Evolutionary conservation across 768 basidiomycete species (phyloP), one percentile per base, ranked within the genome.

Genomic region (Mycena filopes): DNA sequence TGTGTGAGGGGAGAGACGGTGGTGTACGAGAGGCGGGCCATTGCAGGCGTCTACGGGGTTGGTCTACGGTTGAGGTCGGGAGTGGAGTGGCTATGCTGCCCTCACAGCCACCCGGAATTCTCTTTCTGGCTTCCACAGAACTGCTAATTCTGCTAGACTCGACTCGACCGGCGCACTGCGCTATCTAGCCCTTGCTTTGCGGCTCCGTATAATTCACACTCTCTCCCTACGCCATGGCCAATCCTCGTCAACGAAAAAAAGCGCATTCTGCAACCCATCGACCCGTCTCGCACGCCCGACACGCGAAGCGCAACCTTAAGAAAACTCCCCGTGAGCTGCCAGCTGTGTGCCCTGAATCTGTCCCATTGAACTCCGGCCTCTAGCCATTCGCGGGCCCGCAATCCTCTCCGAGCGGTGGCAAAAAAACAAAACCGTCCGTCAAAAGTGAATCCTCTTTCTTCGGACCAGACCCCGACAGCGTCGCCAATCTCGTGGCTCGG

Each of bases 221-320:
- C 45, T 55, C 40, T 43, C 42, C 40, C 60, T 51, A 26, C 42
- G 74, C 26, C 23, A 98, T 99, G 96, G 95, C 90, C 59, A 98
- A 98, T 77, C 96, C 96, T 69, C 89, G 96, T 60, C 97, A 99
- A 78, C 86, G 96, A 65, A 87, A 89, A 71, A 99, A 98, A 81
- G 77, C 86, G 23, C 88, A 91, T 45, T 96, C 95, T 26, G 87
- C 89, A 20, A 82, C 87, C n/a, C 84, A 94, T 76, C 89, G 82
- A 68, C 79, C 90, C 23, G 85, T 94, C 55, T 89, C 89, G 38
- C 93, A 93, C 66, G 90, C 93, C 15, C 84, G 82, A 50, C 85
- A 89, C 72, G 89, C 93, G 54, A 89, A 94, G 74, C 88, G 86
- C 66, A 88, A 90, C 67, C 78, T 90, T 62, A 91, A 90, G 78